Conservation (phyloP, 805 yeast genomes). For the Ogataea sp. region DNA sequence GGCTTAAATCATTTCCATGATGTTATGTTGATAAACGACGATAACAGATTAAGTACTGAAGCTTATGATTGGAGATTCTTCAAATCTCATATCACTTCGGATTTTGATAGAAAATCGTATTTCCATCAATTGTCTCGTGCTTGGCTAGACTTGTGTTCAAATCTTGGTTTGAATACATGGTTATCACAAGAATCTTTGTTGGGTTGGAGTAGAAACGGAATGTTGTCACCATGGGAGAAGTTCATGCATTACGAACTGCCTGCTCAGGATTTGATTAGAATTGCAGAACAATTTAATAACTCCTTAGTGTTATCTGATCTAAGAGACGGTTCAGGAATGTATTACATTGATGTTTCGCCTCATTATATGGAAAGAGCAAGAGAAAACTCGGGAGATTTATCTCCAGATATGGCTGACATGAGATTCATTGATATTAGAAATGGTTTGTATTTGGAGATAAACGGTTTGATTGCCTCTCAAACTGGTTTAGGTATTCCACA, state of each 20-base stretch:
- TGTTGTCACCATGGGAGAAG: constrained; percentile 45
- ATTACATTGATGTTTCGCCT: constrained; percentile 39
- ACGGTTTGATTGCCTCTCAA: constrained; percentile 32
- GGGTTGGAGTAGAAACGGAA: constrained; percentile 44
- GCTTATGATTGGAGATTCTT: constrained; percentile 65
- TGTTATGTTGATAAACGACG: constrained; percentile 20
- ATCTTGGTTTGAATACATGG: constrained; percentile 37
- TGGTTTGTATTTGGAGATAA: constrained; percentile 52
- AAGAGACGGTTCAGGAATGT: constrained; percentile 35
- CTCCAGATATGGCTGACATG: constrained; percentile 39
- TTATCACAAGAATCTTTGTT: constrained; percentile 39
- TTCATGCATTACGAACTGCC: constrained; percentile 45
- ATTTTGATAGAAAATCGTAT: constrained; percentile 32
- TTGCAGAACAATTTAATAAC: constrained; percentile 39
- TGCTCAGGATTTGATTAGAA: constrained; percentile 34
- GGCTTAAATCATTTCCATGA: constrained; percentile 25
- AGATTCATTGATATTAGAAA: constrained; percentile 54
- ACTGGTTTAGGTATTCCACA: constrained; percentile 9
- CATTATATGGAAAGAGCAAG: constrained; percentile 39
- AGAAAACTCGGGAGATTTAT: constrained; percentile 36
- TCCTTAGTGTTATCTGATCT: constrained; percentile 38
- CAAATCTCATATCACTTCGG: constrained; percentile 30
- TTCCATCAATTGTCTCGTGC: constrained; percentile 38
- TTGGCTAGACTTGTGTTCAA: constrained; percentile 36
- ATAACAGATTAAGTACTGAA: constrained; percentile 25